Evolutionary conservation across 2,329 filamentous ascomycete genomes (phyloP), one percentile per base, ranked within the genome.

Genomic region (Pseudogymnoascus sp.): DNA sequence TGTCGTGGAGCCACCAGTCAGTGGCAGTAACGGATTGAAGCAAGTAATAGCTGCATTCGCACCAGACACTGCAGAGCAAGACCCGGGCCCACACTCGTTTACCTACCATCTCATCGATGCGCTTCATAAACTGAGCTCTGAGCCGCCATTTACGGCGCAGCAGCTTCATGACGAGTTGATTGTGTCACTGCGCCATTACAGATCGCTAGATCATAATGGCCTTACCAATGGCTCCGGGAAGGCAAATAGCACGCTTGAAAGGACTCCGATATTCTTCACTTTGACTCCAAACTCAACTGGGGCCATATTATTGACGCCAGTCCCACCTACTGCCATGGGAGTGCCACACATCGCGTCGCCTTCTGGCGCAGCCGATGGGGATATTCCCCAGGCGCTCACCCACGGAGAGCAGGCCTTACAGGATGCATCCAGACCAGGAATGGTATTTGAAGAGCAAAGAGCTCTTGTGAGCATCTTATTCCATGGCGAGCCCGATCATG

Each of bases 391-490:
- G 66, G 58, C 29, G 62, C 65, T 60, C 63, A 66, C 8, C 33
- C 42, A 51, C 7, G 42, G 25, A 29, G 62, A 65, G 35, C 68
- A 68, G 58, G 63, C 65, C 13, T 62, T 71, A 13, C 71, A 69
- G 59, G 65, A 68, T 35, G 68, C 68, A 59, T 65, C 70, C 15
- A 69, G 66, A 61, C 64, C 79, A 4, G 82, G 84, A 65, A 74
- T 87, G 17, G 81, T 80, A 8, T 86, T 88, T 67, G 84, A 87
- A 33, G 84, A 87, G 67, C 77, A 80, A 7, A 79, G 85, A 65
- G 81, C 86, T n/a, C 74, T 88, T 9, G 84, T 87, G 1, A 87
- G 85, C 70, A 88, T 85, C 0, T 87, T 84, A 0, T 87, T 86
- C 69, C 82, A 87, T 29, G 84, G 84, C 29, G 84, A 87, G 66